A percentile compares a stretch with the other conserved stretches of the same genome.
These are phyloP conservation scores for Epichloe sp. DNA, from an alignment of 2,329 filamentous ascomycete genomes.

Conservation along the genomic window DNA sequence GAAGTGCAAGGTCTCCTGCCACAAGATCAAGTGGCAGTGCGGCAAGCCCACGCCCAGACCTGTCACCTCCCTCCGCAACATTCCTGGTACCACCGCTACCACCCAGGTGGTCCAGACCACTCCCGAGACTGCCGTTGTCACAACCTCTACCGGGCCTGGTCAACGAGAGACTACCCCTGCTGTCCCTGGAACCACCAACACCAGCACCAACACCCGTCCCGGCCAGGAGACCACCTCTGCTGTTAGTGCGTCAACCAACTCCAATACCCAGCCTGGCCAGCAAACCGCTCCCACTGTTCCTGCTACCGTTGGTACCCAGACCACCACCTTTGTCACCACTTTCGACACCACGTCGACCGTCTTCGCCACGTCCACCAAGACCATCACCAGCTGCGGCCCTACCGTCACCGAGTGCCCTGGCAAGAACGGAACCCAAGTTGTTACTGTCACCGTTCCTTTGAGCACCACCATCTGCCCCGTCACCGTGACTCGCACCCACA, in stretches of 20 bases:
- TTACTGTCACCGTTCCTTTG: slow-evolving; percentile 41
- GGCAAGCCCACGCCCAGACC: slow-evolving; percentile 14
- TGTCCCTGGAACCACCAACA: slow-evolving; percentile 6
- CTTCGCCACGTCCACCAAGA: slow-evolving; percentile 35
- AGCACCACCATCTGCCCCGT: slow-evolving; percentile 50
- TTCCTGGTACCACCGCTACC: not conserved
- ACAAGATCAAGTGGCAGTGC: slow-evolving; percentile 50
- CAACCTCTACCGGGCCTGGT: slow-evolving; percentile 1
- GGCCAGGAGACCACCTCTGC: slow-evolving; percentile 1
- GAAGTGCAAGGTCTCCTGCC: slow-evolving; percentile 46
- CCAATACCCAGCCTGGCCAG: not conserved
- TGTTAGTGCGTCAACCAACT: not conserved
- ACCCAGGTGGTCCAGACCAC: not conserved
- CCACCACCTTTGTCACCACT: slow-evolving; percentile 18
- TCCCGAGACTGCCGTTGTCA: not conserved
- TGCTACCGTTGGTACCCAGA: not conserved
- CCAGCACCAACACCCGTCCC: slow-evolving; percentile 1
- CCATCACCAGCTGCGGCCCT: slow-evolving; percentile 36
- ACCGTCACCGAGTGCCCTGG: slow-evolving; percentile 38
- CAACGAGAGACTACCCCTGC: slow-evolving; percentile 8
- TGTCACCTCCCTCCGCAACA: not conserved
- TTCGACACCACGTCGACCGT: slow-evolving; percentile 35
- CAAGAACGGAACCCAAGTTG: slow-evolving; percentile 31
- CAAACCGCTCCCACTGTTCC: slow-evolving; percentile 2
- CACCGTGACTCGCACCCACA: slow-evolving; percentile 39